These are phyloP conservation scores for Calocera viscosa DNA, from an alignment of 768 basidiomycete species.

Conservation along the genomic window DNA sequence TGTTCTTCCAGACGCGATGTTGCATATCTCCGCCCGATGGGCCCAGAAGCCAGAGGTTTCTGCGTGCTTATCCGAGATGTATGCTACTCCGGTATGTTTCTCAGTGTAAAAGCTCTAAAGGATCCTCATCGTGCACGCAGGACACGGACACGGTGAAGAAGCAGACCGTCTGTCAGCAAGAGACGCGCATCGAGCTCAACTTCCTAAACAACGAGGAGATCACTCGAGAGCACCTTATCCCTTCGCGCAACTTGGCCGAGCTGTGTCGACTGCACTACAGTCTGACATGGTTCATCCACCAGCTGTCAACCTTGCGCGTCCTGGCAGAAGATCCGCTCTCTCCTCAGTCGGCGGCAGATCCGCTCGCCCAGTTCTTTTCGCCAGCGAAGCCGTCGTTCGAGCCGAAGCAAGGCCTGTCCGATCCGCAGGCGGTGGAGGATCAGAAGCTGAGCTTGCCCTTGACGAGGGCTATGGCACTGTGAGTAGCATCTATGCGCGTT, in stretches of 20 bases:
- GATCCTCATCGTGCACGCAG: slow-evolving; percentile 23
- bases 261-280: slow-evolving; percentile 74
- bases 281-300: slow-evolving; percentile 79
- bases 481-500: slow-evolving; percentile 23
- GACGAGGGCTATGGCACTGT: slow-evolving; percentile 83
- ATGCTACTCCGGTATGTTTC: slow-evolving; percentile 39
- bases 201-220: slow-evolving; percentile 47
- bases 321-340: slow-evolving; percentile 37
- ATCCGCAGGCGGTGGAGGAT: slow-evolving; percentile 29
- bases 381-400: background rate
- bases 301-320: slow-evolving; percentile 55
- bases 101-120: background rate
- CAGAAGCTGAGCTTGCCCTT: slow-evolving; percentile 59
- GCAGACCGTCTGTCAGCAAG: slow-evolving; percentile 52
- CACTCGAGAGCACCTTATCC: slow-evolving; percentile 51
- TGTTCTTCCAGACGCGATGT: slow-evolving; percentile 38
- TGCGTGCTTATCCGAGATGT: slow-evolving; percentile 56
- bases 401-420: slow-evolving; percentile 24
- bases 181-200: slow-evolving; percentile 64
- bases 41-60: slow-evolving; percentile 73
- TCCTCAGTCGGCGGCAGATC: slow-evolving; percentile 7
- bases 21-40: slow-evolving; percentile 51
- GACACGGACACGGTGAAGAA: slow-evolving; percentile 33
- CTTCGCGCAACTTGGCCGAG: slow-evolving; percentile 59
- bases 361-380: background rate